Evolutionary conservation across 2,329 filamentous ascomycete genomes (phyloP).

Genomic region (Nemania sp.): DNA sequence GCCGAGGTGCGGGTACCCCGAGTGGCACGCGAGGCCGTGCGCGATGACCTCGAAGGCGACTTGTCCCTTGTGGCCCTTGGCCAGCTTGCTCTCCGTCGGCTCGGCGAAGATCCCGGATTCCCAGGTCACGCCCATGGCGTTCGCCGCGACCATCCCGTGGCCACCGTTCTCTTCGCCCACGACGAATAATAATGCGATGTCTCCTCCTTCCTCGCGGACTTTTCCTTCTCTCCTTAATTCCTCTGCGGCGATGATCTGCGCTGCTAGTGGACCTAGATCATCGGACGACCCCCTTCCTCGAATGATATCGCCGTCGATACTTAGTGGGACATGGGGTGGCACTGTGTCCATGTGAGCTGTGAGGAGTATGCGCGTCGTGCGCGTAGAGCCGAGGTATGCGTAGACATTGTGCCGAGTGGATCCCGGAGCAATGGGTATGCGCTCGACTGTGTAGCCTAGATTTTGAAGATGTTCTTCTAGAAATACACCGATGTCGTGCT

Average conservation of each 20-base stretch:
- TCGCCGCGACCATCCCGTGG: conserved; percentile 56
- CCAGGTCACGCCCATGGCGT: conserved; percentile 45
- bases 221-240: conserved; percentile 33
- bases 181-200: conserved; percentile 39
- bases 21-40: conserved; percentile 38
- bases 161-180: conserved; percentile 58
- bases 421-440: conserved; percentile 39
- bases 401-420: conserved; percentile 44
- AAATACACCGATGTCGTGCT: conserved; percentile 40
- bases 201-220: conserved; percentile 31
- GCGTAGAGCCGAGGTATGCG: conserved; percentile 41
- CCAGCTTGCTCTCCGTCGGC: conserved; percentile 57
- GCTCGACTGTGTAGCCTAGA: conserved; percentile 43
- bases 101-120: conserved; percentile 57
- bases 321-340: conserved; percentile 56
- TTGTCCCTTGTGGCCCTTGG: conserved; percentile 56
- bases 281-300: conserved; percentile 51
- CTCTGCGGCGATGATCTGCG: conserved; percentile 52
- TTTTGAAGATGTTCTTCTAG: conserved; percentile 37
- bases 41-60: conserved; percentile 39
- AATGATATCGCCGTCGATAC: conserved; percentile 42
- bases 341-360: conserved; percentile 46
- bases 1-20: conserved; percentile 42
- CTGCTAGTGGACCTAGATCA: conserved; percentile 46
- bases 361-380: conserved; percentile 40